Evolutionary conservation across 1,139 yeast genomes (phyloP).

Genomic region (Hemisphaericaspora lyxosophila): DNA sequence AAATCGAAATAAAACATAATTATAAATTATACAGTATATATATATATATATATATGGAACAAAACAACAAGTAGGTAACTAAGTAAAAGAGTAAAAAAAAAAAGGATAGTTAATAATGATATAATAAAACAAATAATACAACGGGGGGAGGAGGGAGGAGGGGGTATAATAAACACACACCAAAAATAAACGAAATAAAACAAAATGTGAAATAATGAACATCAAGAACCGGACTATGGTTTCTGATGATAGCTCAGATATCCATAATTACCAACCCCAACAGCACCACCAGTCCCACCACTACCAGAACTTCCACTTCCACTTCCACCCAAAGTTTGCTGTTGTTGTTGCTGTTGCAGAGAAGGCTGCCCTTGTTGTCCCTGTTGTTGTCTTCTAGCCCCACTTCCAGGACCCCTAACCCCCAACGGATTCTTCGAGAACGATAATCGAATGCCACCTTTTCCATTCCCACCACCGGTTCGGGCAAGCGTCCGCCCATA

Average conservation of each 20-base stretch:
- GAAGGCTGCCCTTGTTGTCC: background rate
- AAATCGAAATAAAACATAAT: too few species aligned
- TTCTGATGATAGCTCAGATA: conserved; percentile 34
- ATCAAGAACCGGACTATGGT: too few species aligned
- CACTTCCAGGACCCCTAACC: conserved; percentile 71
- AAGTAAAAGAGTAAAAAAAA: too few species aligned
- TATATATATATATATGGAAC: too few species aligned
- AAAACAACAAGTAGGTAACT: too few species aligned
- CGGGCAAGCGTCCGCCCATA: conserved; percentile 84
- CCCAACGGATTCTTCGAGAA: conserved; percentile 96
- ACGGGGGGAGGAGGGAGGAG: too few species aligned
- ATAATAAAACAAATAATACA: too few species aligned
- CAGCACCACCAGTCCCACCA: background rate
- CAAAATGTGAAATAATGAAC: too few species aligned
- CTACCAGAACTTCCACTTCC: background rate
- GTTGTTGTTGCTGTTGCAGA: conserved; percentile 1
- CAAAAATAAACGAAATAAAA: too few species aligned
- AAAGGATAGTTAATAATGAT: too few species aligned
- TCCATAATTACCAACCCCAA: conserved; percentile 37
- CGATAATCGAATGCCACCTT: conserved; percentile 92
- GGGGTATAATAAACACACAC: too few species aligned
- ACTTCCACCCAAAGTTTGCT: background rate
- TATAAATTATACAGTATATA: too few species aligned
- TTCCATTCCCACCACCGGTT: conserved; percentile 63
- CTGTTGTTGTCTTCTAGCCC: conserved; percentile 32